These are phyloP conservation scores for Lactarius deliciosus DNA, from an alignment of 768 basidiomycete species.

Conservation along the genomic window DNA sequence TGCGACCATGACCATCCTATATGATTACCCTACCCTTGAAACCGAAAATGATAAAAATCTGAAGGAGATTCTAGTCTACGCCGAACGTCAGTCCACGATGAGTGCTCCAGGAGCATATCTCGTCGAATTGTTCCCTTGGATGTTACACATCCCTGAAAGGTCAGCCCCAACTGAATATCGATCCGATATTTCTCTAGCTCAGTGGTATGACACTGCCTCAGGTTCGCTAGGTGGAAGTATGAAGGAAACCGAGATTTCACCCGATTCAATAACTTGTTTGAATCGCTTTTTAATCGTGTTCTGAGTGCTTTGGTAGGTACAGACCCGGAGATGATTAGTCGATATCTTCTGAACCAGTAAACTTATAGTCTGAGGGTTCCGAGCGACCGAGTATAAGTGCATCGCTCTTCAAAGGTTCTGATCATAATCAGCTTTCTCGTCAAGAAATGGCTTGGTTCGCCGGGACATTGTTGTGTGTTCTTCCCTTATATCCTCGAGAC, in stretches of 20 bases:
- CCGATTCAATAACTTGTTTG: background rate
- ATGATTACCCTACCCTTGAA: background rate
- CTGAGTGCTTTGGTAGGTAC: background rate
- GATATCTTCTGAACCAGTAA: background rate
- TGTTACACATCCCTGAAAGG: background rate
- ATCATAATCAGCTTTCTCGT: background rate
- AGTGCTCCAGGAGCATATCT: background rate
- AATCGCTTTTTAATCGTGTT: background rate
- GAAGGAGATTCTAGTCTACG: background rate
- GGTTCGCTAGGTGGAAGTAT: background rate
- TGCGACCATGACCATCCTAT: background rate
- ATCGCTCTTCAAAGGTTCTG: background rate
- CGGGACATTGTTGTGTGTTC: background rate
- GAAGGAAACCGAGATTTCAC: background rate
- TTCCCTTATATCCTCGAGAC: background rate
- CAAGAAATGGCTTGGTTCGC: background rate
- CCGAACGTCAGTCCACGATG: background rate
- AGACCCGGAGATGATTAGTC: background rate
- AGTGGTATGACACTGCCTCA: background rate
- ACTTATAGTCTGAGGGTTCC: background rate
- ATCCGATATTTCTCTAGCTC: background rate
- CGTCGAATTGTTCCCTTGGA: background rate
- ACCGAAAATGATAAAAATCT: background rate
- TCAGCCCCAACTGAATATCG: background rate
- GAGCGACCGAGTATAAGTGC: background rate